These are phyloP conservation scores for Kwoniella europaea DNA, from an alignment of 768 basidiomycete species.

Conservation along the genomic window DNA sequence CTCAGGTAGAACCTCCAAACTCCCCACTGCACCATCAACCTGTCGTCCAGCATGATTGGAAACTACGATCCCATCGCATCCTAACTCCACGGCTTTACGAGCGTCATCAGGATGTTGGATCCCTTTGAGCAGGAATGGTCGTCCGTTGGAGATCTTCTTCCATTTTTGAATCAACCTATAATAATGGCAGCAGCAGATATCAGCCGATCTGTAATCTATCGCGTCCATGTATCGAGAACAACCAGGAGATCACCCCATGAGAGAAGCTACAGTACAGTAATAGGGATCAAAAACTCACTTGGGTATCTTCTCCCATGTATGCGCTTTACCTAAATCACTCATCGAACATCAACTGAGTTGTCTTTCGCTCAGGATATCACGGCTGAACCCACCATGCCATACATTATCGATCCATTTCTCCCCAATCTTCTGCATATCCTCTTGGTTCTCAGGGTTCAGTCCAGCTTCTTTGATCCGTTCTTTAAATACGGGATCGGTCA, in stretches of 20 bases:
- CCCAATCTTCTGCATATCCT: conserved; percentile 46
- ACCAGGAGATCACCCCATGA: no score
- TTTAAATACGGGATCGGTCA: conserved; percentile 25
- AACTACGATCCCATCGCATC: conserved; percentile 75
- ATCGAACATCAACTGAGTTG: no score
- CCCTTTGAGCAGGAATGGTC: conserved; percentile 66
- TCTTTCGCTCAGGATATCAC: no score
- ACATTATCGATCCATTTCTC: conserved; percentile 46
- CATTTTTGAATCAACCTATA: conserved; percentile 35
- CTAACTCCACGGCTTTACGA: conserved; percentile 69
- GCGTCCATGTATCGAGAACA: no score
- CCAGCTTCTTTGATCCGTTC: conserved; percentile 59
- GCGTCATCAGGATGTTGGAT: conserved; percentile 75
- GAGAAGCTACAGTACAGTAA: no score
- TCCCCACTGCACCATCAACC: conserved; percentile 76
- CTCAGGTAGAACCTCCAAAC: conserved; percentile 60
- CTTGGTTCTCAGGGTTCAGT: conserved; percentile 42
- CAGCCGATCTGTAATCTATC: no score
- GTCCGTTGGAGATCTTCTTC: conserved; percentile 41
- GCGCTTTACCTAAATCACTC: conserved; percentile 60
- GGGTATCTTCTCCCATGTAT: conserved; percentile 64
- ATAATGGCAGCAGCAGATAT: no score
- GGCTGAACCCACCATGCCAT: conserved; percentile 34
- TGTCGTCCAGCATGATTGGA: conserved; percentile 72
- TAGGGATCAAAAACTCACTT: conserved; percentile 29